These are phyloP conservation scores for Nemania sp. DNA, from an alignment of 2,329 filamentous ascomycete species.

Conservation along the genomic window DNA sequence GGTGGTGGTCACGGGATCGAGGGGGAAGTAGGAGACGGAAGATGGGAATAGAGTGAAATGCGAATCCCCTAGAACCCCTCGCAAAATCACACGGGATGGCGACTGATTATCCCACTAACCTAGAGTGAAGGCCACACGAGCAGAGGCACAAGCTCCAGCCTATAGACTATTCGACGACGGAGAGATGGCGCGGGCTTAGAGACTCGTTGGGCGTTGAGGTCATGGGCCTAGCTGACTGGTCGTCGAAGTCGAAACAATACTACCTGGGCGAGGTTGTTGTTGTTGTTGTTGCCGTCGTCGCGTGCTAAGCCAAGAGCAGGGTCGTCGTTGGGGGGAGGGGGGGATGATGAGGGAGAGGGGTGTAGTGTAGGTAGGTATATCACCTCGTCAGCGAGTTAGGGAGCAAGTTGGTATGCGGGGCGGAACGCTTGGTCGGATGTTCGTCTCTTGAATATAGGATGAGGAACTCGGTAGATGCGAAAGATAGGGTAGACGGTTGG, in stretches of 20 bases:
- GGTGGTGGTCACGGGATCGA: slow-evolving; percentile 47
- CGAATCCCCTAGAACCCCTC: slow-evolving; percentile 49
- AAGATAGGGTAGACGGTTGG: not conserved
- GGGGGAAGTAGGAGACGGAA: slow-evolving; percentile 41
- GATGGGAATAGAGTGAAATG: slow-evolving; percentile 38
- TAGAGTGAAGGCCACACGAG: slow-evolving; percentile 23
- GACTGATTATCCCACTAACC: slow-evolving; percentile 31
- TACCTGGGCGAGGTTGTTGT: slow-evolving; percentile 1
- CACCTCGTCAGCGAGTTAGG: slow-evolving; percentile 1
- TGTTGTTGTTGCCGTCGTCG: not conserved
- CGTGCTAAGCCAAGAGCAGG: not conserved
- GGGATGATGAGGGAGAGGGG: too few relatives aligned
- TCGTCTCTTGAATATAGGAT: not conserved
- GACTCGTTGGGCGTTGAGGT: slow-evolving; percentile 43
- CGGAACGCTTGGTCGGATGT: not conserved
- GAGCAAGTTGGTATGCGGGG: not conserved
- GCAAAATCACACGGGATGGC: slow-evolving; percentile 41
- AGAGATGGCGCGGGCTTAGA: slow-evolving; percentile 39
- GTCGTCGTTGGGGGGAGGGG: slow-evolving; percentile 1
- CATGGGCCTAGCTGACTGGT: slow-evolving; percentile 44
- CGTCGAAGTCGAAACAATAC: slow-evolving; percentile 32
- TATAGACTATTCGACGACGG: slow-evolving; percentile 29
- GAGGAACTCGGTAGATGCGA: not conserved
- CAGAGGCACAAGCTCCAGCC: slow-evolving; percentile 16
- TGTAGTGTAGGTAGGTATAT: not conserved